Conservation (phyloP, 768 basidiomycete species). For the Boletus vinaceobasis region DNA sequence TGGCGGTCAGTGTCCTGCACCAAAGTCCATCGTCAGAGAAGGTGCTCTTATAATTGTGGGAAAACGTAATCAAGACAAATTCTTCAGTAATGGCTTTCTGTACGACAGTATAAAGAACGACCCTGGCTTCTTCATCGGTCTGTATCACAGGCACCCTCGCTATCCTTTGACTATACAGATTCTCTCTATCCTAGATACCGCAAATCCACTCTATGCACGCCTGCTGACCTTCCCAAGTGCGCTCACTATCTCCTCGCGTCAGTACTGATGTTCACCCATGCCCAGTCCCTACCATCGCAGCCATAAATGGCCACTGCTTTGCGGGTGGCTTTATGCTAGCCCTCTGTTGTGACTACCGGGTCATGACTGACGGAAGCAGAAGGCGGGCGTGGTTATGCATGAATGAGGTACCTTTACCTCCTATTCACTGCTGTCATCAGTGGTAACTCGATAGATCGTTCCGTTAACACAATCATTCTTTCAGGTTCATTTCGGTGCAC, state of each 20-base stretch:
- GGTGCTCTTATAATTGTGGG: slow-evolving; percentile 80
- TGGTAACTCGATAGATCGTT: not conserved
- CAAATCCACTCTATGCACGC: slow-evolving; percentile 67
- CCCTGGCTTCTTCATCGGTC: slow-evolving; percentile 65
- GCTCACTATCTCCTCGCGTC: slow-evolving; percentile 18
- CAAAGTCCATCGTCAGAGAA: slow-evolving; percentile 36
- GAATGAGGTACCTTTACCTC: slow-evolving; percentile 67
- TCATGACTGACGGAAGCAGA: slow-evolving; percentile 79
- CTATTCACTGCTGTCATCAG: not conserved
- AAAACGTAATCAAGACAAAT: slow-evolving; percentile 73
- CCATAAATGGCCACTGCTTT: slow-evolving; percentile 83
- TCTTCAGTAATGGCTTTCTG: slow-evolving; percentile 85
- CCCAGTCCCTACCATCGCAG: slow-evolving; percentile 73
- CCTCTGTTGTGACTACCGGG: slow-evolving; percentile 80
- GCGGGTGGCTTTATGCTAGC: slow-evolving; percentile 81
- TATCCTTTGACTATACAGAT: not conserved
- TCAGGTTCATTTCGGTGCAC: slow-evolving; percentile 79
- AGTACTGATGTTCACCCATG: slow-evolving; percentile 1
- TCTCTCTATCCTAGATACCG: slow-evolving; percentile 47
- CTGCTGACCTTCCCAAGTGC: slow-evolving; percentile 75
- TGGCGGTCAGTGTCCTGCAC: slow-evolving; percentile 41
- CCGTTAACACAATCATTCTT: not conserved
- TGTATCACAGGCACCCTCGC: slow-evolving; percentile 10
- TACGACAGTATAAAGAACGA: slow-evolving; percentile 50
- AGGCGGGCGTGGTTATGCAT: slow-evolving; percentile 85